Conservation (phyloP, 768 basidiomycete species). For the Baorangia bicolor region DNA sequence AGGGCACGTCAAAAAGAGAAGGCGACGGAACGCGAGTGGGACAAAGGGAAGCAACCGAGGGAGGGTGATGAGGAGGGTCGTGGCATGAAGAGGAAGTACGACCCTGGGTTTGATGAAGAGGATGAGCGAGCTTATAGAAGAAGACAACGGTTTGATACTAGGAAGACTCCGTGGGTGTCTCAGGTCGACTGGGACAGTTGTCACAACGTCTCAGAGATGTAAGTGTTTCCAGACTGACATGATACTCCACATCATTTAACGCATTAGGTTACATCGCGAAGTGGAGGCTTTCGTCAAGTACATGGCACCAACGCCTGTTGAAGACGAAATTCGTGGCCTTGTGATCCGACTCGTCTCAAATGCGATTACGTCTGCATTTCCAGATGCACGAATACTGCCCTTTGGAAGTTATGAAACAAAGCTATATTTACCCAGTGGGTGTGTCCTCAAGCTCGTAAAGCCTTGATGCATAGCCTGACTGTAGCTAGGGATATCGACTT, state of each 20-base stretch:
- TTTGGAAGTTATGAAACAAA: conserved; percentile 96
- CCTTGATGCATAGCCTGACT: conserved; percentile 11
- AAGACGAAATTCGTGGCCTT: conserved; percentile 81
- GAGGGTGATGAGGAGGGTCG: conserved; percentile 21
- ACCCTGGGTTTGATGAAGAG: conserved; percentile 41
- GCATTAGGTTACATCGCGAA: conserved; percentile 76
- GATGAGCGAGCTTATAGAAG: conserved; percentile 41
- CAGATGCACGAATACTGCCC: conserved; percentile 77
- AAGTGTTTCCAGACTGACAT: conserved; percentile 30
- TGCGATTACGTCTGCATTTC: conserved; percentile 63
- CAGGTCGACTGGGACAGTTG: conserved; percentile 72
- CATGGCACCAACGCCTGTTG: conserved; percentile 82
- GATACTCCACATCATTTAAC: conserved; percentile 3
- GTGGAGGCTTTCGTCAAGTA: conserved; percentile 82
- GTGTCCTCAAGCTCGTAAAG: conserved; percentile 28
- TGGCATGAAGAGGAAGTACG: conserved; percentile 47
- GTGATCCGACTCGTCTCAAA: conserved; percentile 68
- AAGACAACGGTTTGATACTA: conserved; percentile 54
- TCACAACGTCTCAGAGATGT: conserved; percentile 84
- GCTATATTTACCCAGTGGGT: conserved; percentile 92
- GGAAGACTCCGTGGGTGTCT: conserved; percentile 67
- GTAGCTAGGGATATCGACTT: conserved; percentile 86
- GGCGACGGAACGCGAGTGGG: conserved; percentile 40
- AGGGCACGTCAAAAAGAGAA: conserved; percentile 20
- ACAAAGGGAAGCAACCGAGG: conserved; percentile 33